phyloP scores from a whole-genome alignment of 2,329 filamentous ascomycete genomes.

The Cordyceps javanica region DNA sequence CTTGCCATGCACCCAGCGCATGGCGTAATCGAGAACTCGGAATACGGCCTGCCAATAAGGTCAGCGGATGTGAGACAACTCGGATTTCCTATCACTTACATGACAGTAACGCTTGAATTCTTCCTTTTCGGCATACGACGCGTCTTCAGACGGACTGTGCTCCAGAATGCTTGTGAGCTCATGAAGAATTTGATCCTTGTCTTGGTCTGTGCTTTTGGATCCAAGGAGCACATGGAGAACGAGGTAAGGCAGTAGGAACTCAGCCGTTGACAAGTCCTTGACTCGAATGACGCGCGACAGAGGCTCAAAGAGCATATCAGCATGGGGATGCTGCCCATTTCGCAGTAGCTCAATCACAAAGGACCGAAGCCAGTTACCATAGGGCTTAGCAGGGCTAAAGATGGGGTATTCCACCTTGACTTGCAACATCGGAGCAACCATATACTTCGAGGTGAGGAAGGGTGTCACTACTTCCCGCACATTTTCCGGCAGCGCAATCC shows the following conservation, averaged over 20 bases:
- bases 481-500: conserved; percentile 69
- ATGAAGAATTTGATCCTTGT: conserved; percentile 58
- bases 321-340: conserved; percentile 67
- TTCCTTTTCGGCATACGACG: conserved; percentile 59
- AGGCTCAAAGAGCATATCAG: conserved; percentile 72
- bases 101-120: conserved; percentile 82
- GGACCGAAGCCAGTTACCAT: conserved; percentile 73
- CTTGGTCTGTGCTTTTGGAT: conserved; percentile 51
- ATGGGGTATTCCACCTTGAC: conserved; percentile 66
- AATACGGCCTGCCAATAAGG: conserved; percentile 68
- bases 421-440: conserved; percentile 56
- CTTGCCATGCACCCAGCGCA: conserved; percentile 81
- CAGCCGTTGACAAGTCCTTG: conserved; percentile 78
- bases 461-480: conserved; percentile 79
- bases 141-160: conserved; percentile 45
- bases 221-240: conserved; percentile 78
- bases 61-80: conserved; percentile 15
- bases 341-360: conserved; percentile 79
- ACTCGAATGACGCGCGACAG: conserved; percentile 76
- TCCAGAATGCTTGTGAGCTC: conserved; percentile 74
- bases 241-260: conserved; percentile 83
- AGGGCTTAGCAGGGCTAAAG: conserved; percentile 61
- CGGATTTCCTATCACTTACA: conserved; percentile 41
- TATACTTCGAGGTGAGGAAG: conserved; percentile 79
- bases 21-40: conserved; percentile 82